Conservation (phyloP, 2,329 filamentous ascomycete genomes). For the Trichoderma pleuroti region DNA sequence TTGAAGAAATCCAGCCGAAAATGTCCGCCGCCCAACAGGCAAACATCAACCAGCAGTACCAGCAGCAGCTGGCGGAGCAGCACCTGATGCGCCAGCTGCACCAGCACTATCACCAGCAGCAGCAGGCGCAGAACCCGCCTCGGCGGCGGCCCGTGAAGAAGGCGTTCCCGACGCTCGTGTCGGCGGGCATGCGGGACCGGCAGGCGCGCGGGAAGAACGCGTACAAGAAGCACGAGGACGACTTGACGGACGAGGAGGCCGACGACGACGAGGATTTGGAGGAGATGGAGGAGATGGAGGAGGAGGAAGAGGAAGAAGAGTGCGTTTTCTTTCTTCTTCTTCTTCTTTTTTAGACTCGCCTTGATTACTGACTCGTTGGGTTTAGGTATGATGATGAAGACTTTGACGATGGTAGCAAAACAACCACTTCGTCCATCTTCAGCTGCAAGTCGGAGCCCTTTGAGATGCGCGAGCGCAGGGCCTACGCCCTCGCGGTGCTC, state of each 20-base stretch:
- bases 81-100: not conserved
- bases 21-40: slow-evolving; percentile 3
- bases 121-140: not conserved
- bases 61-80: not conserved
- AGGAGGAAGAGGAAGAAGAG: not conserved
- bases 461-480: slow-evolving; percentile 41
- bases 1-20: too few species aligned
- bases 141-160: not conserved
- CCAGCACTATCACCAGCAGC: not conserved
- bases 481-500: slow-evolving; percentile 52
- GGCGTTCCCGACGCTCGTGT: slow-evolving; percentile 42
- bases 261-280: slow-evolving; percentile 20
- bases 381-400: slow-evolving; percentile 11
- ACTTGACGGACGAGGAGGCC: slow-evolving; percentile 30
- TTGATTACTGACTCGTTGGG: not conserved
- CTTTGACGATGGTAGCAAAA: not conserved
- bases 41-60: not conserved
- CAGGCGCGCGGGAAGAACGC: slow-evolving; percentile 59
- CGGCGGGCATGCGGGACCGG: slow-evolving; percentile 51
- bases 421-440: not conserved
- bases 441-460: slow-evolving; percentile 38
- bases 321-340: not conserved
- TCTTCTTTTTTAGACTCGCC: not conserved
- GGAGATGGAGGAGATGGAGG: not conserved
- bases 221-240: slow-evolving; percentile 32